Percentiles rank a stretch among this genome's conserved stretches.
Evolutionary conservation across 768 basidiomycete species (phyloP).

Genomic region (Suillus alpinus): DNA sequence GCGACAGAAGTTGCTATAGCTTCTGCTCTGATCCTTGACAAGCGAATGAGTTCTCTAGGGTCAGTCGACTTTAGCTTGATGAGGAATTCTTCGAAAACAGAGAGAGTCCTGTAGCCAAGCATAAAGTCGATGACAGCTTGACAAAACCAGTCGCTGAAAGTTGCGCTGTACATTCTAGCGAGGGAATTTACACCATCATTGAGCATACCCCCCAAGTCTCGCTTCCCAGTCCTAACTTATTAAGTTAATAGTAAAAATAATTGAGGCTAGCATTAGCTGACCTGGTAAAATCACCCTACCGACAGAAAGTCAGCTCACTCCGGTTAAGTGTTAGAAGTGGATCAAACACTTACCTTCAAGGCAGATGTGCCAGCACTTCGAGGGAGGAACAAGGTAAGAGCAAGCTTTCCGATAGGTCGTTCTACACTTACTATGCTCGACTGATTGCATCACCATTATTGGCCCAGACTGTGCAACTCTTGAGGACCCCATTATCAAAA

Average conservation of each 20-base stretch:
- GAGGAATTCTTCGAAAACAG: constrained; percentile 93
- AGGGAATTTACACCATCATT: constrained; percentile 96
- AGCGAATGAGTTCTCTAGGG: constrained; percentile 81
- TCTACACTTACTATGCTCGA: constrained; percentile 67
- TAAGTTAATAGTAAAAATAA: constrained; percentile 7
- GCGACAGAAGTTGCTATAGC: constrained; percentile 89
- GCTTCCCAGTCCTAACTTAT: constrained; percentile 79
- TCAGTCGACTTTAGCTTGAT: constrained; percentile 88
- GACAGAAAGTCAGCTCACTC: neutral
- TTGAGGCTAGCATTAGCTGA: constrained; percentile 22
- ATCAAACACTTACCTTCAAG: constrained; percentile 59
- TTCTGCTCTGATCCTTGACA: constrained; percentile 87
- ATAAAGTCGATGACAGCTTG: constrained; percentile 95
- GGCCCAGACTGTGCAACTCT: constrained; percentile 73
- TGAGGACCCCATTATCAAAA: neutral
- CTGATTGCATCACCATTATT: constrained; percentile 97
- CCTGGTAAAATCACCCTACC: constrained; percentile 86
- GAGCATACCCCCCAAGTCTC: constrained; percentile 86
- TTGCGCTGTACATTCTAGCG: constrained; percentile 84
- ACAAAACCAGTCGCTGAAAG: constrained; percentile 93
- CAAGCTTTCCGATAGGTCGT: neutral
- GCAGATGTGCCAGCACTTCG: constrained; percentile 91
- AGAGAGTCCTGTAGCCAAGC: constrained; percentile 80
- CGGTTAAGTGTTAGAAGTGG: neutral
- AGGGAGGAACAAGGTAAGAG: neutral